Percentiles rank a stretch among this genome's conserved stretches.
Conservation (phyloP, 257 asterid genomes). For the Plectranthus barbatus region DNA sequence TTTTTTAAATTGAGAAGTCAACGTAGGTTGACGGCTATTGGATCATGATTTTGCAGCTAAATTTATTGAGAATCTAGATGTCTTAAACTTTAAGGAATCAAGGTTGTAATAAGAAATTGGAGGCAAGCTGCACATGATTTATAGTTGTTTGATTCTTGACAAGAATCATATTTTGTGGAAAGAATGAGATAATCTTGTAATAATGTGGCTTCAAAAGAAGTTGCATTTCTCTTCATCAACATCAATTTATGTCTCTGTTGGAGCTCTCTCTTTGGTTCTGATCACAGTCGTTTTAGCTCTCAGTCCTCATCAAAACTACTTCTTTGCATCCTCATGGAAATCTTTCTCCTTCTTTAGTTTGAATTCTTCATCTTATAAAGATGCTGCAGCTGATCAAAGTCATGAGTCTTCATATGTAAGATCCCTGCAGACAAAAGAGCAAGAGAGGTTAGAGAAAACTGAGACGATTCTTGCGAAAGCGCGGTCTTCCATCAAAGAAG, state of each 20-base stretch:
- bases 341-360: conserved; percentile 9
- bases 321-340: conserved; percentile 16
- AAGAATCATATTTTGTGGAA: neutral
- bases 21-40: no score
- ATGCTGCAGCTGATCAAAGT: neutral
- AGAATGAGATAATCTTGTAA: neutral
- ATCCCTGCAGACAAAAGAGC: neutral
- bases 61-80: neutral
- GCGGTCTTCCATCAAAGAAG: no score
- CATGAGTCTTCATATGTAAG: conserved; percentile 3
- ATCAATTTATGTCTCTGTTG: conserved; percentile 7
- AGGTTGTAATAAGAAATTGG: neutral
- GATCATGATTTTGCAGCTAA: no score
- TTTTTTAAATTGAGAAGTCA: no score
- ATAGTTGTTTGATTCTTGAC: neutral
- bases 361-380: neutral
- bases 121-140: no score
- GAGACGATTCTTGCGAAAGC: no score
- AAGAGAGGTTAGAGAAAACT: no score
- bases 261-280: conserved; percentile 25
- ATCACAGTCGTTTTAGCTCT: conserved; percentile 11
- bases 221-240: neutral
- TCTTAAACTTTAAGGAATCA: neutral
- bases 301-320: conserved; percentile 13
- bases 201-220: conserved; percentile 29